phyloP scores from a whole-genome alignment of 345 rosid genomes.

The Ailanthus altissimus region DNA sequence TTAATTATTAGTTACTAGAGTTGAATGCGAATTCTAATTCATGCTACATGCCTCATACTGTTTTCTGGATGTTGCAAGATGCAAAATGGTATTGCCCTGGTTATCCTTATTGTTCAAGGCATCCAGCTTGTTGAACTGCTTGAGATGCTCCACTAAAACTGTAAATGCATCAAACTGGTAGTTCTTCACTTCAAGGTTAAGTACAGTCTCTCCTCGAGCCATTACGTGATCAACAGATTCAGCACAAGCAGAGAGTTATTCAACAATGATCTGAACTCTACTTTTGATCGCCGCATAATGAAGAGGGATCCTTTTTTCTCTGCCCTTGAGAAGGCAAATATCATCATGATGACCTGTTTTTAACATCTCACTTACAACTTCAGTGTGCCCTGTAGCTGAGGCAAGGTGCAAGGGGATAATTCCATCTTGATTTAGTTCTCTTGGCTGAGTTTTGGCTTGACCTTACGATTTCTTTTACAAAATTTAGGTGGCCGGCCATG shows the following conservation, averaged over 20 bases:
- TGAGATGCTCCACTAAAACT: slow-evolving; percentile 28
- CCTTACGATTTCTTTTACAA: slow-evolving; percentile 30
- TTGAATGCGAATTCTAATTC: no score
- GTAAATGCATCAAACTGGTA: slow-evolving; percentile 35
- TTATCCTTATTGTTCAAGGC: slow-evolving; percentile 30
- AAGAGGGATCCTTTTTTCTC: slow-evolving; percentile 38
- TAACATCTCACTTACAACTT: slow-evolving; percentile 30
- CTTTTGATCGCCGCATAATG: slow-evolving; percentile 41
- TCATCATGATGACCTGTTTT: slow-evolving; percentile 26
- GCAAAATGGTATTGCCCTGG: slow-evolving; percentile 37
- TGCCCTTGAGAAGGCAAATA: slow-evolving; percentile 43
- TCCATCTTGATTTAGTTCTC: slow-evolving; percentile 35
- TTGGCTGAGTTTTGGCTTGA: slow-evolving; percentile 20
- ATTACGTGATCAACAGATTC: slow-evolving; percentile 28
- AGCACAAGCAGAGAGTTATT: slow-evolving; percentile 34
- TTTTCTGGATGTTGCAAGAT: slow-evolving; percentile 33
- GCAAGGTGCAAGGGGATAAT: slow-evolving; percentile 37
- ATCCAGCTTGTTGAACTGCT: slow-evolving; percentile 25
- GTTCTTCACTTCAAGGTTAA: slow-evolving; percentile 41
- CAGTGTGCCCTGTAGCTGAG: slow-evolving; percentile 29
- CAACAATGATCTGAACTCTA: slow-evolving; percentile 27
- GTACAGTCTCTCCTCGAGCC: slow-evolving; percentile 32
- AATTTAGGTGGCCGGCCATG: slow-evolving; percentile 32
- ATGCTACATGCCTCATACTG: slow-evolving; percentile 41
- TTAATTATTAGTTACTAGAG: no score